Evolutionary conservation across 1,284 basidiomycete species (phyloP), one percentile per base, ranked within the genome.

Genomic region (Fomitopsis betulina): DNA sequence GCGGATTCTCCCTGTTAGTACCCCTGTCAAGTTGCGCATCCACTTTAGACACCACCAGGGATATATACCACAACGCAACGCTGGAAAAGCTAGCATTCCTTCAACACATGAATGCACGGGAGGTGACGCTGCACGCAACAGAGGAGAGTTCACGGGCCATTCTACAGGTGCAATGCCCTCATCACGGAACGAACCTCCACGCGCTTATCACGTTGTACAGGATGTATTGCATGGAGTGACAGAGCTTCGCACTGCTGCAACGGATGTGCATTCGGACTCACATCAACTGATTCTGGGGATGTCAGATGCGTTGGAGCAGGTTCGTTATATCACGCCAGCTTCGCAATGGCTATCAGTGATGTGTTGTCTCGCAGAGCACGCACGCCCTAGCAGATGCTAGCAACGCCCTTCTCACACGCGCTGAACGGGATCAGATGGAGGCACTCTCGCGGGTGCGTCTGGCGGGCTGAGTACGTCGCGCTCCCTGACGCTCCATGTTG

Each of bases 31-130:
- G 19, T 37, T 19, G 37, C 21, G 9, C 30, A 37, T 21, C n/a
- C 21, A 33, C 12, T 9, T 23, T 65, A 90, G 89, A 91, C 62
- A 73, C 78, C 39, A 88, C 89, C 1, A 81, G 79, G 62, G 82
- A 87, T 57, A 77, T 86, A 32, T 89, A 89, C 72, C 76, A 72
- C 54, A 90, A 90, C 60, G 77, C 79, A 23, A 87, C 86, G 0
- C 58, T 80, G 15, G 84, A 88, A 60, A 83, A 86, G 58, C 67
- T 81, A 12, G 67, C 73, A 23, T 65, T 89, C 23, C 63, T 88
- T 27, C 76, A 73, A n/a, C 68, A 76, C 62, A 60, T 88, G 9
- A 65, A 71, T n/a, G 68, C 73, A 13, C 75, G 78, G 40, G 82
- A 85, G 66, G 73, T 73, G 49, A 57, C 42, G 2, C 63, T 75